Evolutionary conservation across 352 stramenopile species (phyloP), one percentile per base, ranked within the genome.

Genomic region (Phytophthora ohioensis): DNA sequence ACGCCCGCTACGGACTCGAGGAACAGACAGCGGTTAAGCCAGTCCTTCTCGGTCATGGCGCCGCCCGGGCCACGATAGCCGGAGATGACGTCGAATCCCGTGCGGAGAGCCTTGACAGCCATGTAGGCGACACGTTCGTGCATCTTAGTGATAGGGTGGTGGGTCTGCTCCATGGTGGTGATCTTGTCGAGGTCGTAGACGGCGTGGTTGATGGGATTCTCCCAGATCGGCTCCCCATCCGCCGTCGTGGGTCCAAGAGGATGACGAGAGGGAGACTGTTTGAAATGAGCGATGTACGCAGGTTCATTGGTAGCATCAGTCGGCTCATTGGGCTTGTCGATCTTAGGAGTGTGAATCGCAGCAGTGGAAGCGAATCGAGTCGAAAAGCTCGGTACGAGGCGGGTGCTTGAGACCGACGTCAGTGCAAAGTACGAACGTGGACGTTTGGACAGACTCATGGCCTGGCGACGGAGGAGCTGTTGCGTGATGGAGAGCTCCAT

Each of bases 1-100:
- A 94, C 87, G 4, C 84, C 85, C 8, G 89, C 89, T 9, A 96
- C 74, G 2, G 87, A 91, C 74, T 96, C 89, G 4, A 96, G 81
- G 62, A 96, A 91, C 10, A 96, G 72, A 31, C 73, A 70, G 34
- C 88, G 82, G 65, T 87, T 66, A 21, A 93, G 75, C 84, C 84
- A 93, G 70, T 90, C 84, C 5, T 67, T 67, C 48, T 90, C 77
- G 8, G 61, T 91, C 85, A 93, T 93, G 39, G 31, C 74, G 7
- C 79, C 79, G 15, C 85, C 85, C 0, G 84, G 76, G 3, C 84
- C 84, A 32, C 81, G 82, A 64, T 93, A 93, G 5, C 82, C 57
- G 0, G 80, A 90, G 0, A 80, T 15, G 34, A 82, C 46, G 48
- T 93, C 83, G 54, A 92, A 93, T 0, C 76, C 73, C 2, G 34